A percentile compares a stretch with the other conserved stretches of the same genome.
These are phyloP conservation scores for Fusarium subtropicale DNA, from an alignment of 2,329 filamentous ascomycete species.

Conservation along the genomic window DNA sequence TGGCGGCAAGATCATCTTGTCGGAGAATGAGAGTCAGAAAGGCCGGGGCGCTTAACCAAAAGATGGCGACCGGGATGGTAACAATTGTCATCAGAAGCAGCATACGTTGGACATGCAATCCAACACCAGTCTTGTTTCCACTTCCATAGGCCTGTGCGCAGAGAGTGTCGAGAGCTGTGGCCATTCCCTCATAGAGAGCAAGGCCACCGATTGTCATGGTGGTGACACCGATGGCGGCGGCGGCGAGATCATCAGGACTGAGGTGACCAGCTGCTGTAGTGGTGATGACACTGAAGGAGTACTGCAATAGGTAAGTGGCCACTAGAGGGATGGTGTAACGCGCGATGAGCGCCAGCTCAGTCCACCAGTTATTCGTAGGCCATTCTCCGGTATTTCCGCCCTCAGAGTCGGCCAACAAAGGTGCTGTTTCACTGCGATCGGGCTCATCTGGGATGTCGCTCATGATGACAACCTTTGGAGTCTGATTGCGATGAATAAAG, in stretches of 20 bases:
- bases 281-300: conserved; percentile 63
- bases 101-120: conserved; percentile 65
- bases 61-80: conserved; percentile 59
- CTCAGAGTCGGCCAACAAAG: conserved; percentile 21
- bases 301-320: conserved; percentile 66
- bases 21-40: conserved; percentile 60
- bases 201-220: conserved; percentile 66
- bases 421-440: conserved; percentile 19
- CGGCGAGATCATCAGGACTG: conserved; percentile 63
- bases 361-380: not conserved
- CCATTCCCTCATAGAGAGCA: conserved; percentile 53
- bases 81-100: conserved; percentile 60
- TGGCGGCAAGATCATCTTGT: conserved; percentile 59
- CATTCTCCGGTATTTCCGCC: not conserved
- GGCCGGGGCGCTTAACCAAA: conserved; percentile 62
- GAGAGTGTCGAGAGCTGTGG: conserved; percentile 45
- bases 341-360: conserved; percentile 35
- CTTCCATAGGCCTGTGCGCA: conserved; percentile 47
- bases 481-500: not conserved
- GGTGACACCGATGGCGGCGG: conserved; percentile 63
- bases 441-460: not conserved
- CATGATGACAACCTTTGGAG: conserved; percentile 6
- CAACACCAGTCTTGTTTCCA: conserved; percentile 60
- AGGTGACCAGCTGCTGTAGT: conserved; percentile 65
- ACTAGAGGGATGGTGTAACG: conserved; percentile 59